Conservation (phyloP, 2,329 filamentous ascomycete species). For the Curvularia hawaiiensis region DNA sequence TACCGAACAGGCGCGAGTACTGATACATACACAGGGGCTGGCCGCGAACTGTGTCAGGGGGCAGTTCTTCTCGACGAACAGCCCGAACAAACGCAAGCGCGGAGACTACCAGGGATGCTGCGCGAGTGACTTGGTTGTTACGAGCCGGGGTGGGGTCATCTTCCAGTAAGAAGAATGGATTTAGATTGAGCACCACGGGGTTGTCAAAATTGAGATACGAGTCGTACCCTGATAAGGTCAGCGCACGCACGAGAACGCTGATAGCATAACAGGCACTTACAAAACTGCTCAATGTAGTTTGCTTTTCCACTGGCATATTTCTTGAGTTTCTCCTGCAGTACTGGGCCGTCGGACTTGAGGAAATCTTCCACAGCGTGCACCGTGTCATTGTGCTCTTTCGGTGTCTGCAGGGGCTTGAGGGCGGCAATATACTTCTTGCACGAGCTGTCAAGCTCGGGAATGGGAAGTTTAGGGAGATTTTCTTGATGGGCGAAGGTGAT, state of each 20-base stretch:
- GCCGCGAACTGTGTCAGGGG: slow-evolving; percentile 83
- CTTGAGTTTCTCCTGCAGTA: slow-evolving; percentile 86
- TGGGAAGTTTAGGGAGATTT: slow-evolving; percentile 86
- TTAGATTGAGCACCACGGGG: slow-evolving; percentile 94
- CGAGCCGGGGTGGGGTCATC: slow-evolving; percentile 96
- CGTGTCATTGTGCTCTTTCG: slow-evolving; percentile 83
- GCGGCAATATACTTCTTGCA: slow-evolving; percentile 80
- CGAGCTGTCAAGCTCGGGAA: slow-evolving; percentile 82
- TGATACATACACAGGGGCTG: slow-evolving; percentile 97
- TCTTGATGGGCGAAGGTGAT: slow-evolving; percentile 92
- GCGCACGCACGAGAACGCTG: slow-evolving; percentile 18
- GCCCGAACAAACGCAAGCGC: slow-evolving; percentile 91
- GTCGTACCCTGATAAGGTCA: slow-evolving; percentile 78
- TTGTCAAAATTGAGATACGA: slow-evolving; percentile 98
- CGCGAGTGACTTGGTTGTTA: slow-evolving; percentile 94
- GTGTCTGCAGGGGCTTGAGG: slow-evolving; percentile 78
- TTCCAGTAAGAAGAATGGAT: slow-evolving; percentile 96
- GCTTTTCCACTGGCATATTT: slow-evolving; percentile 88
- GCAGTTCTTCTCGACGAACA: slow-evolving; percentile 88
- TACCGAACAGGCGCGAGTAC: slow-evolving; percentile 93
- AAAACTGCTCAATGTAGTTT: slow-evolving; percentile 99
- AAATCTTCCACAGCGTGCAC: slow-evolving; percentile 82
- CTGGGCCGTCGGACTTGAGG: slow-evolving; percentile 76
- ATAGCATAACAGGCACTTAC: slow-evolving; percentile 61
- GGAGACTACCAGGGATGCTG: slow-evolving; percentile 89